Conservation (phyloP, 1,139 yeast species). For the Sugiyamaella paludigena region DNA sequence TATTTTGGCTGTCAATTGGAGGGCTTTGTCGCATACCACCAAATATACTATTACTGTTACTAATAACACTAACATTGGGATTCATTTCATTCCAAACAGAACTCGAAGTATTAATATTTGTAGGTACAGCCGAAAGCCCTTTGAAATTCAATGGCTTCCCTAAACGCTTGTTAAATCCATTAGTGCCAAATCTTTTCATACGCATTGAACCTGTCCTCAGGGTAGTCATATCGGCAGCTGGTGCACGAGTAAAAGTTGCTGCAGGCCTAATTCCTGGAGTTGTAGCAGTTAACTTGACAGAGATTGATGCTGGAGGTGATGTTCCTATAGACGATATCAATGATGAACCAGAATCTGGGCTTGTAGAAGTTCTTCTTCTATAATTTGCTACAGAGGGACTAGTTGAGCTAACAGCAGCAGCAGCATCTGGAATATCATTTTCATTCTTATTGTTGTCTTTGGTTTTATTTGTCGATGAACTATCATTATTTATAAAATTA, state of each 20-base stretch:
- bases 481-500: no score
- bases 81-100: neutral
- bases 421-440: no score
- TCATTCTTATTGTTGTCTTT: no score
- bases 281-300: constrained; percentile 2
- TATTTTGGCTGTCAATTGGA: constrained; percentile 1
- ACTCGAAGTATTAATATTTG: neutral
- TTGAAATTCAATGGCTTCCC: constrained; percentile 9
- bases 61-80: neutral
- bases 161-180: constrained; percentile 9
- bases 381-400: no score
- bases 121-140: constrained; percentile 2
- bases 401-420: no score
- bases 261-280: constrained; percentile 17
- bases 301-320: constrained; percentile 3
- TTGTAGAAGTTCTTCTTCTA: neutral
- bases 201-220: constrained; percentile 14
- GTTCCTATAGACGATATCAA: constrained; percentile 1
- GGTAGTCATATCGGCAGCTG: constrained; percentile 17
- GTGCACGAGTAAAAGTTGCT: constrained; percentile 16
- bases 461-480: no score
- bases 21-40: neutral
- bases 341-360: constrained; percentile 7
- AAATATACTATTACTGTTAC: no score
- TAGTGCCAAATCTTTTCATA: constrained; percentile 13